Conservation (phyloP, 306 rosid species). For the Ammopiptanthus mongolicus region DNA sequence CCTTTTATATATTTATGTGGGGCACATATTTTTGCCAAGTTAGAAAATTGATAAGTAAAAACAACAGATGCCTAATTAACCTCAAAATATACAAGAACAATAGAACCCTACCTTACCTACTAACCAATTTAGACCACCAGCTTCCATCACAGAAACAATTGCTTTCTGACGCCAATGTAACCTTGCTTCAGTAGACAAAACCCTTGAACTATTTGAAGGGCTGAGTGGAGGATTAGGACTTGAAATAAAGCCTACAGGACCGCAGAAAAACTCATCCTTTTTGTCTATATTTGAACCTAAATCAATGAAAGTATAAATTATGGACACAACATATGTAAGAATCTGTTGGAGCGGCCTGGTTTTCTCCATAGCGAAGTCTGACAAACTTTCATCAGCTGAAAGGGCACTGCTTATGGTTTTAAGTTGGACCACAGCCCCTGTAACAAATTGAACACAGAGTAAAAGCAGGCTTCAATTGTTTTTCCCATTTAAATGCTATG, state of each 20-base stretch:
- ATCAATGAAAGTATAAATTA: conserved; percentile 68
- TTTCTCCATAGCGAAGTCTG: conserved; percentile 54
- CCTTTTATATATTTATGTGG: not conserved
- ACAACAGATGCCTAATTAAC: conserved; percentile 50
- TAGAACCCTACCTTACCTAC: conserved; percentile 98
- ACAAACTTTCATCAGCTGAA: conserved; percentile 61
- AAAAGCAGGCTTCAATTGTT: conserved; percentile 20
- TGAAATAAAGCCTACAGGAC: conserved; percentile 36
- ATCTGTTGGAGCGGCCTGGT: conserved; percentile 67
- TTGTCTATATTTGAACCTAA: conserved; percentile 53
- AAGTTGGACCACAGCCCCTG: conserved; percentile 93
- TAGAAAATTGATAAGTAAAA: not conserved
- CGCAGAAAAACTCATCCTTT: conserved; percentile 49
- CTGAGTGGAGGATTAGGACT: conserved; percentile 37
- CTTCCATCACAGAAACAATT: conserved; percentile 92
- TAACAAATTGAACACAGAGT: conserved; percentile 30
- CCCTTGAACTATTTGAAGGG: conserved; percentile 53
- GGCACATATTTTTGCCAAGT: not conserved
- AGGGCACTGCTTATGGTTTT: conserved; percentile 74
- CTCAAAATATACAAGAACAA: conserved; percentile 29
- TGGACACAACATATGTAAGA: conserved; percentile 67
- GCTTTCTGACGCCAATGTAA: conserved; percentile 89
- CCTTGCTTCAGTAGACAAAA: conserved; percentile 56
- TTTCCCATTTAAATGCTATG: not conserved
- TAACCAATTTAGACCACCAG: conserved; percentile 99